phyloP scores from a whole-genome alignment of 208 protist species.

The Baffinella frigidus region DNA sequence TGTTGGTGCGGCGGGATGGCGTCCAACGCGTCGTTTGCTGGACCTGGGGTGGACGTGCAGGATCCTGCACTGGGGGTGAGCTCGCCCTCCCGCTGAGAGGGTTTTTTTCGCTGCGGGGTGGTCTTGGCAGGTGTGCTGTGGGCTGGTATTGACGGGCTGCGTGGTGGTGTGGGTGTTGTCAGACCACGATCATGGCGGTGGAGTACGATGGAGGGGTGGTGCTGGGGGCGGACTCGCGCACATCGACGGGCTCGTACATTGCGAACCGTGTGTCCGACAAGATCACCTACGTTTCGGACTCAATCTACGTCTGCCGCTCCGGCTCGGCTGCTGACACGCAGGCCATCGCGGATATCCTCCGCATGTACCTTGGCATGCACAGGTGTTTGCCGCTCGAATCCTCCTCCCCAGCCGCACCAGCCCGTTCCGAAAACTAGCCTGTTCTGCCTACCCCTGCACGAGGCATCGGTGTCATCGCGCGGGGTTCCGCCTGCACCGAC shows the following conservation, averaged over 20 bases:
- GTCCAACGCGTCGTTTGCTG: no score
- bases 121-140: not conserved
- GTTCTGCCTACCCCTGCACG: no score
- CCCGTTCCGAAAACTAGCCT: no score
- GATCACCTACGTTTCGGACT: slow-evolving; percentile 90
- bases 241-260: slow-evolving; percentile 91
- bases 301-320: slow-evolving; percentile 89
- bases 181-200: slow-evolving; percentile 97
- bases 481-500: not conserved
- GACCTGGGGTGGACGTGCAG: not conserved
- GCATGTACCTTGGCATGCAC: slow-evolving; percentile 87
- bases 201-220: slow-evolving; percentile 93
- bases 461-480: no score
- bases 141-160: not conserved
- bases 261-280: slow-evolving; percentile 96
- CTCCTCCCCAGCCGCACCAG: no score
- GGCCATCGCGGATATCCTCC: slow-evolving; percentile 86
- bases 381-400: no score
- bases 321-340: slow-evolving; percentile 98
- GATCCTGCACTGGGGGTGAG: not conserved
- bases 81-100: not conserved
- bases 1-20: no score
- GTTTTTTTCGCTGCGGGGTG: not conserved
- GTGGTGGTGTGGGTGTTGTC: not conserved
- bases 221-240: slow-evolving; percentile 94